A percentile compares a stretch with the other conserved stretches of the same genome.
These are phyloP conservation scores for Catharanthus roseus DNA, from an alignment of 257 asterid species.

Conservation along the genomic window DNA sequence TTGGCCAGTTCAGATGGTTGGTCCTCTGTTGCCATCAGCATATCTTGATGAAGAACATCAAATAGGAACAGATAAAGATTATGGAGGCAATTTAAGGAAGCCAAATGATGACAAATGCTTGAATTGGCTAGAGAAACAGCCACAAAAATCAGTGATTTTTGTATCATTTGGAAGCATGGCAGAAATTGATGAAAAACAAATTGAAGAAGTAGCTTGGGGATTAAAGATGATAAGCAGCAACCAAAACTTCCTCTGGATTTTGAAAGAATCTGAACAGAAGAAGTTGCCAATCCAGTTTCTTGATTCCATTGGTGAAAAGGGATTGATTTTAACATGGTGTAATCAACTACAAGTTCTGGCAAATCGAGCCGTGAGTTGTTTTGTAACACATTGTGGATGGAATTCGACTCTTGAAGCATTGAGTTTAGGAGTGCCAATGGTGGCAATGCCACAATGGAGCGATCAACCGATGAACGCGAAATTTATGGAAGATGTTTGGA, in stretches of 20 bases:
- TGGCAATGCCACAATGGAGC: slow-evolving; percentile 13
- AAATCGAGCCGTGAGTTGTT: slow-evolving; percentile 8
- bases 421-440: slow-evolving; percentile 13
- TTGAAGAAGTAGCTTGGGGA: slow-evolving; percentile 20
- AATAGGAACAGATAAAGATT: neutral
- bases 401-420: no score
- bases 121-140: slow-evolving; percentile 12
- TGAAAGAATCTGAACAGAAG: slow-evolving; percentile 7
- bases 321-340: slow-evolving; percentile 9
- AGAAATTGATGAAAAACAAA: slow-evolving; percentile 4
- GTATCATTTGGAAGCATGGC: slow-evolving; percentile 21
- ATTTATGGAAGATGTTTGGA: slow-evolving; percentile 17
- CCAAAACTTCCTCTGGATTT: slow-evolving; percentile 17
- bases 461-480: slow-evolving; percentile 19
- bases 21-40: slow-evolving; percentile 14
- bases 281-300: slow-evolving; percentile 7
- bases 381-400: slow-evolving; percentile 15
- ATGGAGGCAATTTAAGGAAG: slow-evolving; percentile 9
- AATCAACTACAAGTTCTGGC: slow-evolving; percentile 11
- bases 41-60: slow-evolving; percentile 4
- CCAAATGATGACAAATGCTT: slow-evolving; percentile 2
- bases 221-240: neutral
- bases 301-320: neutral
- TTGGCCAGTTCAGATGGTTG: slow-evolving; percentile 16
- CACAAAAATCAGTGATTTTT: slow-evolving; percentile 13